A percentile compares a stretch with the other conserved stretches of the same genome.
Evolutionary conservation across 2,329 filamentous ascomycete genomes (phyloP).

Genomic region (Emergomyces pasteurianus): DNA sequence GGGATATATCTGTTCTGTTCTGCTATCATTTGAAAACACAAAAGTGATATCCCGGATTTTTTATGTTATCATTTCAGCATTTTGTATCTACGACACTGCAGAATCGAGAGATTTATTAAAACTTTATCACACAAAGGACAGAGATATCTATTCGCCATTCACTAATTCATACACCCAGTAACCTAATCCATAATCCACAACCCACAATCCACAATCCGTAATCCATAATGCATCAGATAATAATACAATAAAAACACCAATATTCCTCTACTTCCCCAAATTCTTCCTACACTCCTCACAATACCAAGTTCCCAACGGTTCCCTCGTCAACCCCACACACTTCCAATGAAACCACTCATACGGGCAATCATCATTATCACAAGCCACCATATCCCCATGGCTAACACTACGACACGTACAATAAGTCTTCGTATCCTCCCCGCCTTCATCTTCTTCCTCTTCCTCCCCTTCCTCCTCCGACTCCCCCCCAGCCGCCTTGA

Average conservation of each 20-base stretch:
- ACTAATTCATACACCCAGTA: not conserved
- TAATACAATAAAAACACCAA: not conserved
- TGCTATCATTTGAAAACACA: not conserved
- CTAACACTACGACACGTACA: constrained; percentile 55
- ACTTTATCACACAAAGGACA: not conserved
- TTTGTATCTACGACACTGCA: not conserved
- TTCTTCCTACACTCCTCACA: constrained; percentile 40
- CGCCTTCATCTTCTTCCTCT: constrained; percentile 39
- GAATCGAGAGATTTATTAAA: not conserved
- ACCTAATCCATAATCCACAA: not conserved
- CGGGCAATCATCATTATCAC: constrained; percentile 52
- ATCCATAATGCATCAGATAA: not conserved
- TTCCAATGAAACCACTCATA: constrained; percentile 58
- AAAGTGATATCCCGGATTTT: not conserved
- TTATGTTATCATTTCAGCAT: not conserved
- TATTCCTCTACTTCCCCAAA: constrained; percentile 23
- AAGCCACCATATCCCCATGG: constrained; percentile 57
- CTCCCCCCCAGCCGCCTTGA: constrained; percentile 10
- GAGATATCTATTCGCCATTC: not conserved
- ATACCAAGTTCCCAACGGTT: constrained; percentile 48
- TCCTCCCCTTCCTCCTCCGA: constrained; percentile 34
- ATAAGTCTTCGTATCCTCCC: constrained; percentile 50
- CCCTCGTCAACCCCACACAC: constrained; percentile 49
- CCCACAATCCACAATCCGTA: not conserved
- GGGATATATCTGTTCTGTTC: not conserved